Conservation (phyloP, 2,329 filamentous ascomycete species). For the Chrysosporium queenslandicum region DNA sequence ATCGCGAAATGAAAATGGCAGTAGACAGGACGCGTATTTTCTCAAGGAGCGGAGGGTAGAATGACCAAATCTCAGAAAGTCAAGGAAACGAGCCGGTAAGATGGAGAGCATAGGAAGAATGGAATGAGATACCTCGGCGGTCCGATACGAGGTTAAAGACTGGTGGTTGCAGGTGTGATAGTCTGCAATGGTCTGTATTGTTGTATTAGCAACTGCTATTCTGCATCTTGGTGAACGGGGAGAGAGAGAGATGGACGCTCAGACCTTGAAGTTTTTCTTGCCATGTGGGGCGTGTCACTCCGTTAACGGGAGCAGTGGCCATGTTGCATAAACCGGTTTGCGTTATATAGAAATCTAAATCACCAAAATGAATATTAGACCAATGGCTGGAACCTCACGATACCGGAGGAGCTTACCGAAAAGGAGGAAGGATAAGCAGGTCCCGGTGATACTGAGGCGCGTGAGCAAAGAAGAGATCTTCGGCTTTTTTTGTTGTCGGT, state of each 20-base stretch:
- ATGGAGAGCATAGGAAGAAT: not conserved
- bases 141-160: constrained; percentile 64
- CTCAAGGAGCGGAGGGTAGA: not conserved
- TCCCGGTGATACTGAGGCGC: not conserved
- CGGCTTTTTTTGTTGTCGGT: not conserved
- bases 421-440: not conserved
- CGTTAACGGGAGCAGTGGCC: constrained; percentile 22
- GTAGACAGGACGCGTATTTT: not conserved
- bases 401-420: not conserved
- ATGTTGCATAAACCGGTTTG: constrained; percentile 8
- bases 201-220: constrained; percentile 16
- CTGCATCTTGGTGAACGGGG: too few species aligned
- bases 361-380: too few species aligned
- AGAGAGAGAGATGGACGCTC: too few species aligned
- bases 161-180: constrained; percentile 45
- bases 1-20: constrained; percentile 22
- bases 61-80: constrained; percentile 20
- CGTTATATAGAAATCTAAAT: too few species aligned
- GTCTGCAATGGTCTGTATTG: constrained; percentile 48
- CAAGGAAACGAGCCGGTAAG: constrained; percentile 15
- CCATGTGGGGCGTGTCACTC: constrained; percentile 35
- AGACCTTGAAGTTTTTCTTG: constrained; percentile 50
- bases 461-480: not conserved
- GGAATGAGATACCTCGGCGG: constrained; percentile 50
- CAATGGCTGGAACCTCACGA: too few species aligned